Conservation (phyloP, 2,329 filamentous ascomycete species). For the Penicillium sp. region DNA sequence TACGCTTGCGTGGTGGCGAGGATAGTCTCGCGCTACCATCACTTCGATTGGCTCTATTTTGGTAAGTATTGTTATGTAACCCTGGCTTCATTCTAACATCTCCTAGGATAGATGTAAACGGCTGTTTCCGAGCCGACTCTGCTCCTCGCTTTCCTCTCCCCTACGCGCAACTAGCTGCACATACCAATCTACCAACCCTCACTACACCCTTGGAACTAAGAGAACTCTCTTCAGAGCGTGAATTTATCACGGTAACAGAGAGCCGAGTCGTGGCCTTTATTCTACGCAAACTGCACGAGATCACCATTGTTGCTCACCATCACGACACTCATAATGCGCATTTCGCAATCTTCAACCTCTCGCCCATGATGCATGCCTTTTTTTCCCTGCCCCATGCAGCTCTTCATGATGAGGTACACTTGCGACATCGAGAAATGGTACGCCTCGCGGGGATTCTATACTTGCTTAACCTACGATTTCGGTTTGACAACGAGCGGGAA, state of each 20-base stretch:
- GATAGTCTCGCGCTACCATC: not conserved
- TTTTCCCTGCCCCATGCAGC: not conserved
- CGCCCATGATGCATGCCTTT: not conserved
- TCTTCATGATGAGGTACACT: not conserved
- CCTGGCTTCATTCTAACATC: not conserved
- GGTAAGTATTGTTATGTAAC: not conserved
- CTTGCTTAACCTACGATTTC: not conserved
- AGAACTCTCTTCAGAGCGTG: not conserved
- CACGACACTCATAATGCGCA: not conserved
- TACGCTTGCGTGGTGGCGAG: not conserved
- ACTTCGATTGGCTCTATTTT: not conserved
- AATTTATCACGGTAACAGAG: not conserved
- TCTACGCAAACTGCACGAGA: not conserved
- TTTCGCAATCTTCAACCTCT: not conserved
- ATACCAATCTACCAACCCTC: conserved; percentile 1
- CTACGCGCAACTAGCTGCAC: not conserved
- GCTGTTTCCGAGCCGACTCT: not conserved
- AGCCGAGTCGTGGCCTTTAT: not conserved
- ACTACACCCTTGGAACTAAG: not conserved
- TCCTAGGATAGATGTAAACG: conserved; percentile 2
- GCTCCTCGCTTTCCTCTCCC: not conserved
- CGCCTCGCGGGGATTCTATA: not conserved
- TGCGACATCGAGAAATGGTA: not conserved
- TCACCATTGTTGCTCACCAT: not conserved
- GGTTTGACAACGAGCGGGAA: not conserved